Conservation (phyloP, 805 yeast species). For the Saccharomycopsis sp. region DNA sequence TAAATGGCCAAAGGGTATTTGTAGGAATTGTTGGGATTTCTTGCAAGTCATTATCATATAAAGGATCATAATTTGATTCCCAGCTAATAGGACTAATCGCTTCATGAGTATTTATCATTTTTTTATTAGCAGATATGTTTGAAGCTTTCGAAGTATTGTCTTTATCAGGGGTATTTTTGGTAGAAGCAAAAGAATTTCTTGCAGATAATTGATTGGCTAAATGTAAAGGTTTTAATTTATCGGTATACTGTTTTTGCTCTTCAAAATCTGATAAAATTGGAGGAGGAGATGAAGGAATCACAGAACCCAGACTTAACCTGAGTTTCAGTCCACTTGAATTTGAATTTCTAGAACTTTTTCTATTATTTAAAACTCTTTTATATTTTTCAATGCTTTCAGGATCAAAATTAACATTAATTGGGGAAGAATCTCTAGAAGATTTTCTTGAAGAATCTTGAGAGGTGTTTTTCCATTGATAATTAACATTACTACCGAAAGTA, state of each 20-base stretch:
- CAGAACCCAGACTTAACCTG: not conserved
- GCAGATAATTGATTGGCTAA: not conserved
- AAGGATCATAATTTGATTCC: conserved; percentile 6
- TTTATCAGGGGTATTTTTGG: not conserved
- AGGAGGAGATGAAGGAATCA: conserved; percentile 4
- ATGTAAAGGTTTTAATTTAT: not conserved
- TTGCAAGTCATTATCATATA: conserved; percentile 6
- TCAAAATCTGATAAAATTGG: not conserved
- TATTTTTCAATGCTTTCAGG: conserved; percentile 1
- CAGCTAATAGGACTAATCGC: conserved; percentile 4
- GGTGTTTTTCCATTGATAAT: not conserved
- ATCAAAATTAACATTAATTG: not conserved
- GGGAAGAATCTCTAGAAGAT: not conserved
- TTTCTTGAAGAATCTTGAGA: no score
- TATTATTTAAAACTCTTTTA: conserved; percentile 3
- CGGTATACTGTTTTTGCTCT: not conserved
- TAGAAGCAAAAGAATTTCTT: not conserved
- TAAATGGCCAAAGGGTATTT: conserved; percentile 15
- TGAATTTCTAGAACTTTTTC: not conserved
- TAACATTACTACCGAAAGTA: not conserved
- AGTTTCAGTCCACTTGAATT: not conserved
- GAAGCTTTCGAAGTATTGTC: not conserved
- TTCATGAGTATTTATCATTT: not conserved
- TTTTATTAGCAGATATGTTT: not conserved
- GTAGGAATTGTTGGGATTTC: conserved; percentile 15